These are phyloP conservation scores for Rhynchospora pubera DNA, from an alignment of 176 grass and related monocot genomes.

Conservation along the genomic window DNA sequence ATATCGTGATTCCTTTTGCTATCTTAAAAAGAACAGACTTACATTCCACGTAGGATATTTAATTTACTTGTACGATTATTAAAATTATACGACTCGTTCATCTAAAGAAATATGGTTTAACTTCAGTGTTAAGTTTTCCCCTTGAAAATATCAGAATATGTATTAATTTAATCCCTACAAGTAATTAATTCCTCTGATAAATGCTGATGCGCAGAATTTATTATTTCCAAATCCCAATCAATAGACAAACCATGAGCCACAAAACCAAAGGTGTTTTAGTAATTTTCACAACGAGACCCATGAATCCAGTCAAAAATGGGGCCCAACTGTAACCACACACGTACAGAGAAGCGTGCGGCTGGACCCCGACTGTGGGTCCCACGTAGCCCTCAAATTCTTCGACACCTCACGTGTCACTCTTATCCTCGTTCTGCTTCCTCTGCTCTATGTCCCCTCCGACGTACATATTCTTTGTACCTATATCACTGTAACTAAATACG, in stretches of 20 bases:
- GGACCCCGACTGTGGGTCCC: background rate
- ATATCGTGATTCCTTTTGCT: too few relatives aligned
- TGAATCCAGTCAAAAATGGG: background rate
- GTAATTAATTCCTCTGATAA: too few relatives aligned
- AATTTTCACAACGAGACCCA: background rate
- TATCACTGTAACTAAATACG: background rate
- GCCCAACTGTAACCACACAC: background rate
- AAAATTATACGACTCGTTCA: background rate
- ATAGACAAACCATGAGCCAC: too few relatives aligned
- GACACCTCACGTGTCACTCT: constrained; percentile 1
- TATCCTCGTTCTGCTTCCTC: background rate
- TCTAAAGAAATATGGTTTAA: too few relatives aligned
- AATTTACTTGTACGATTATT: background rate
- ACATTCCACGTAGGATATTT: background rate
- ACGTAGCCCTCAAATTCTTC: background rate
- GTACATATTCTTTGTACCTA: background rate
- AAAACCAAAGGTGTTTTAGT: background rate
- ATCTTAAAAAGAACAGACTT: too few relatives aligned
- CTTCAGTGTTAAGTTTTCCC: background rate
- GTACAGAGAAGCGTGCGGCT: background rate
- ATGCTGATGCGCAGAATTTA: too few relatives aligned
- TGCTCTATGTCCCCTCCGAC: background rate
- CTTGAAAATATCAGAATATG: background rate
- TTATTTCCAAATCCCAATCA: too few relatives aligned
- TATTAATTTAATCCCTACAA: too few relatives aligned